Conservation (phyloP, 805 yeast genomes). For the Candida takata region DNA sequence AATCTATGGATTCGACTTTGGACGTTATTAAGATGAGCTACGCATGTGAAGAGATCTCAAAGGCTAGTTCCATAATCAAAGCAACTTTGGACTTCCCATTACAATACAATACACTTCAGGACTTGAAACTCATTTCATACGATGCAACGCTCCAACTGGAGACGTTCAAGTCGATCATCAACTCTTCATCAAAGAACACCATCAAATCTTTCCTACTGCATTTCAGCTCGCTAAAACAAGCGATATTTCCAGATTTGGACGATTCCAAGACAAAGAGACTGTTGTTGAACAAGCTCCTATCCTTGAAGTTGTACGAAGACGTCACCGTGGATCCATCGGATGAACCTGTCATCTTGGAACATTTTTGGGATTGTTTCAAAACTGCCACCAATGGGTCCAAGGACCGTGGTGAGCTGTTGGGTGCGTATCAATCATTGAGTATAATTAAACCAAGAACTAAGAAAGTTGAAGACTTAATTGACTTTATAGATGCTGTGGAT, state of each 20-base stretch:
- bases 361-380: constrained; percentile 37
- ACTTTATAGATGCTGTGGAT: constrained; percentile 22
- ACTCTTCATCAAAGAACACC: background rate
- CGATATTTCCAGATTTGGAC: constrained; percentile 9
- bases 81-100: constrained; percentile 10
- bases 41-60: background rate
- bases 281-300: constrained; percentile 23
- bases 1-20: constrained; percentile 5
- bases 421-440: constrained; percentile 26
- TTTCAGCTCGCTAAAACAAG: constrained; percentile 3
- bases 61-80: constrained; percentile 1
- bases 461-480: constrained; percentile 13
- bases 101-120: constrained; percentile 4
- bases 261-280: constrained; percentile 13
- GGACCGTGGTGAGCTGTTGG: constrained; percentile 32
- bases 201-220: background rate
- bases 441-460: constrained; percentile 15
- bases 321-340: constrained; percentile 11
- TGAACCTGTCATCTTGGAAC: constrained; percentile 19
- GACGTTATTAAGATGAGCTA: background rate
- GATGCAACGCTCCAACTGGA: constrained; percentile 6
- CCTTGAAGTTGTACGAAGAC: constrained; percentile 23
- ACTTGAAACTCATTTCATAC: constrained; percentile 5
- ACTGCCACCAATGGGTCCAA: constrained; percentile 35
- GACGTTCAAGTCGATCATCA: constrained; percentile 6